Evolutionary conservation across 192 early-diverging fungal species (phyloP), one percentile per base, ranked within the genome.

Genomic region (Coemansia guatemalensis): DNA sequence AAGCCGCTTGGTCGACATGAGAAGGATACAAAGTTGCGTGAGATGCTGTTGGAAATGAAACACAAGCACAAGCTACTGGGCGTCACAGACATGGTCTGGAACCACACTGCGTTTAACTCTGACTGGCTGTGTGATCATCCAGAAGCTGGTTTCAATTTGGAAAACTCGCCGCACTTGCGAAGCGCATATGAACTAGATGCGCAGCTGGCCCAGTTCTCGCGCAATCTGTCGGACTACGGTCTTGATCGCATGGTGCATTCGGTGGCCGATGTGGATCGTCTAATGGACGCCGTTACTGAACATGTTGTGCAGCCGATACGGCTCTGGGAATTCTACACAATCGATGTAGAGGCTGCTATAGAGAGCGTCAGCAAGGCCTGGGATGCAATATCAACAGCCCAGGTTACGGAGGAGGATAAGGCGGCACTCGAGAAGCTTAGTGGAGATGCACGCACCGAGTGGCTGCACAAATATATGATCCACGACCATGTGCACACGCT

Each of bases 21-120:
- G 33, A 75, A 86, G 18, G 88, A 90, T 62, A 86, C 89, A 65
- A 75, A 80, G 26, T 82, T 86, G 26, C 67, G 87, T 53, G 65
- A 96, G 48, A 58, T 57, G 25, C 51, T 72, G 44, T 67, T 81
- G 20, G 70, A 85, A 33, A 88, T 95, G 59, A 77, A 86, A 56
- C 69, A 84, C 8, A 82, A 87, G 29, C 87, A 87, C 73, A 86
- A 85, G 0, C 83, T 95, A 54, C 78, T 99, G 41, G 87, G 86
- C 44, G 76, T 91, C 41, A 94, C 94, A 9, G 97, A 99, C 78
- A 87, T 99, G 63, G 97, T 99, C 3, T 99, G 94, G 95, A 99
- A 99, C 82, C 97, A 99, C 78, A 99, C 96, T 21, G 91, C 94
- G 23, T 88, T 86, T 75, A 91, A 96, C 67, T 92, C 92, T n/a